Evolutionary conservation across 768 basidiomycete species (phyloP).

Genomic region (Rhodocollybia butyracea): DNA sequence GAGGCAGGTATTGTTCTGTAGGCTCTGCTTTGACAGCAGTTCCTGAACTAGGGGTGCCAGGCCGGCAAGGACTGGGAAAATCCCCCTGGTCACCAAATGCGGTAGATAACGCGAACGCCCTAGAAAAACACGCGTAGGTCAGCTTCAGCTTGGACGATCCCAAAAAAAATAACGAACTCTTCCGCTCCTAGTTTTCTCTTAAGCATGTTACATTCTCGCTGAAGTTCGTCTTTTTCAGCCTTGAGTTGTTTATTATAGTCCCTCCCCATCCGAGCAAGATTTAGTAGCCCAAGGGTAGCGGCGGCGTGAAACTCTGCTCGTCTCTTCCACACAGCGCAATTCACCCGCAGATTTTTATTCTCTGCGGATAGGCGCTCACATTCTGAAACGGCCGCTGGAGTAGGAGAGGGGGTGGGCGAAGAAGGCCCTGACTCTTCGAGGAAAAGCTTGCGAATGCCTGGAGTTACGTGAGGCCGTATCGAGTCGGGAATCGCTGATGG

Average conservation of each 20-base stretch:
- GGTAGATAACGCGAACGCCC: constrained; percentile 4
- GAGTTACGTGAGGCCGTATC: constrained; percentile 54
- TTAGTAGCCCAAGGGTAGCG: constrained; percentile 43
- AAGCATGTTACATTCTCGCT: constrained; percentile 27
- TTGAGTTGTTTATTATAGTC: constrained; percentile 35
- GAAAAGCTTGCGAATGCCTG: constrained; percentile 55
- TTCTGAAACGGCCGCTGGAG: constrained; percentile 24
- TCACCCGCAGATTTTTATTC: constrained; percentile 37
- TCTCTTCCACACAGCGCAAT: constrained; percentile 43
- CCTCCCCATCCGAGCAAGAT: constrained; percentile 36
- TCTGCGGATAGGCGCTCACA: constrained; percentile 40
- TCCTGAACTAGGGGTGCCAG: too few relatives aligned
- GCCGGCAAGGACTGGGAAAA: too few relatives aligned
- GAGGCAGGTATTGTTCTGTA: not conserved
- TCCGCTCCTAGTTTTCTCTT: constrained; percentile 29
- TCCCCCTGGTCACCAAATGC: too few relatives aligned
- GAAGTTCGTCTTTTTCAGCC: constrained; percentile 36
- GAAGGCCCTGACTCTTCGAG: constrained; percentile 34
- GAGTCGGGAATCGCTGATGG: constrained; percentile 50
- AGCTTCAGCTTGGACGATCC: not conserved
- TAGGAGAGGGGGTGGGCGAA: not conserved
- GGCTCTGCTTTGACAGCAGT: too few relatives aligned
- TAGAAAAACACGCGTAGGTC: not conserved
- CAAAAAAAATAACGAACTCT: constrained; percentile 3
- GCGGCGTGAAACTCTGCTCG: constrained; percentile 49